Evolutionary conservation across 768 basidiomycete genomes (phyloP).

Genomic region (Hericium alpestre): DNA sequence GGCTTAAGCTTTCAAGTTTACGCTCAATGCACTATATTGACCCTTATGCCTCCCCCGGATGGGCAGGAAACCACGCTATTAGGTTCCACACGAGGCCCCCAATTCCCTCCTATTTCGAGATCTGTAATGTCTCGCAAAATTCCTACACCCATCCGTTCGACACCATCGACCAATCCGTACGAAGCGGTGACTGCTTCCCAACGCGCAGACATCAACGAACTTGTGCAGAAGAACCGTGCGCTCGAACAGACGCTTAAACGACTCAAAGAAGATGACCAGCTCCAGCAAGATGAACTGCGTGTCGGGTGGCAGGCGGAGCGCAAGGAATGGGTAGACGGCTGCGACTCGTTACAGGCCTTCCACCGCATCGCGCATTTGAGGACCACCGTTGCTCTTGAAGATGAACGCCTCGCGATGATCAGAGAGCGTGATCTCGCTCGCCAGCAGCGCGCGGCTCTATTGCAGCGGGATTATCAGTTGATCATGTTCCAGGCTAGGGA

Average conservation of each 20-base stretch:
- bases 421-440: conserved; percentile 45
- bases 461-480: conserved; percentile 59
- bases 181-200: conserved; percentile 49
- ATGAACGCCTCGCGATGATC: conserved; percentile 38
- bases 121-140: neutral
- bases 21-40: too few species aligned
- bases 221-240: conserved; percentile 56
- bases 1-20: too few species aligned
- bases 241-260: conserved; percentile 45
- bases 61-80: too few species aligned
- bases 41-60: too few species aligned
- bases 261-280: conserved; percentile 34
- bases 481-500: conserved; percentile 59
- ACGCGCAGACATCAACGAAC: conserved; percentile 61
- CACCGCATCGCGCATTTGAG: conserved; percentile 59
- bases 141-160: conserved; percentile 11
- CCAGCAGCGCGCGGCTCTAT: conserved; percentile 44
- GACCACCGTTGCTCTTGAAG: conserved; percentile 42
- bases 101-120: too few species aligned
- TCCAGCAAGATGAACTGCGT: conserved; percentile 32
- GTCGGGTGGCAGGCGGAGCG: conserved; percentile 44
- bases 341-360: conserved; percentile 49
- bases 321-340: conserved; percentile 49
- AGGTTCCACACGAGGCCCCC: too few species aligned
- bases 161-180: conserved; percentile 21